These are phyloP conservation scores for Sarocladium kiliense DNA, from an alignment of 2,329 filamentous ascomycete species.

Conservation along the genomic window DNA sequence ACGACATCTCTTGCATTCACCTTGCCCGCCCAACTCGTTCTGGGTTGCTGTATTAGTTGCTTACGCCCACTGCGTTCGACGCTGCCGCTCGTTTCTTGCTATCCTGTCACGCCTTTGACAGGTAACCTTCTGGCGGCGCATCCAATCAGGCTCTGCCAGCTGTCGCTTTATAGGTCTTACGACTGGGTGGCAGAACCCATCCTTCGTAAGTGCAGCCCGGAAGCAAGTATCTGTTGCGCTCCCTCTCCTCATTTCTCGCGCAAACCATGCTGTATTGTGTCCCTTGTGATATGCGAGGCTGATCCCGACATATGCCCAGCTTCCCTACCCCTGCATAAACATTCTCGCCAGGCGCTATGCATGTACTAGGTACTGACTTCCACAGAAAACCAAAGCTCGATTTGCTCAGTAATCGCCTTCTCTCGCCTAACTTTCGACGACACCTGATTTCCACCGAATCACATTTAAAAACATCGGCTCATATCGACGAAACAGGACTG, in stretches of 20 bases:
- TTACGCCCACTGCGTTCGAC: neutral
- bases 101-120: neutral
- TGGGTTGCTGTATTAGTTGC: neutral
- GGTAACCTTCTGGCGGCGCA: neutral
- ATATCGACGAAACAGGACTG: slow-evolving; percentile 15
- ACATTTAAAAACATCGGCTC: neutral
- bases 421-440: neutral
- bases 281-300: neutral
- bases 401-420: neutral
- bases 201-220: neutral
- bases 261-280: neutral
- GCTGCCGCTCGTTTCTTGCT: neutral
- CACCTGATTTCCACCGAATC: neutral
- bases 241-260: neutral
- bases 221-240: neutral
- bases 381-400: neutral
- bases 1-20: neutral
- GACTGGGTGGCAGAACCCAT: neutral
- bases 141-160: slow-evolving; percentile 5
- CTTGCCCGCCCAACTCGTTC: neutral
- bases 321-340: neutral
- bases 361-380: neutral
- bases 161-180: neutral
- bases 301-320: neutral
- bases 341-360: neutral